These are phyloP conservation scores for Calendula officinalis DNA, from an alignment of 129 eudicot genomes.

Conservation along the genomic window DNA sequence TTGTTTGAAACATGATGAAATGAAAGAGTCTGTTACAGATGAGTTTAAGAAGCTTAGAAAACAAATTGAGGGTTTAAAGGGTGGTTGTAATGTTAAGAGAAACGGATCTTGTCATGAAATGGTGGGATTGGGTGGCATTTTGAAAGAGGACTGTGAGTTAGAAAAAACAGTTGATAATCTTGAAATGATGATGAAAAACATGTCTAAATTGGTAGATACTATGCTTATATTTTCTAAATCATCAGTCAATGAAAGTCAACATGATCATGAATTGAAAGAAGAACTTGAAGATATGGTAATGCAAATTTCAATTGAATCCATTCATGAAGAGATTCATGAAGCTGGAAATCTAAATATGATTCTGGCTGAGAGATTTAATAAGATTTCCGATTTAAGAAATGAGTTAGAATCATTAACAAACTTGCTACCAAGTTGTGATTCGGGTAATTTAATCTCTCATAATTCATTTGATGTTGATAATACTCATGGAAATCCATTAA, in stretches of 20 bases:
- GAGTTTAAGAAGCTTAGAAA: conserved; percentile 52
- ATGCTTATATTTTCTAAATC: conserved; percentile 37
- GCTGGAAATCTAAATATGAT: conserved; percentile 34
- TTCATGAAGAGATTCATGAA: conserved; percentile 47
- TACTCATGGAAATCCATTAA: conserved; percentile 44
- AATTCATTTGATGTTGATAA: conserved; percentile 62
- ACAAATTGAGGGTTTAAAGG: conserved; percentile 40
- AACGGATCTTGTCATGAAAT: conserved; percentile 58
- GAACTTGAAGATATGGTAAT: conserved; percentile 59
- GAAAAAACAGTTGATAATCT: conserved; percentile 42
- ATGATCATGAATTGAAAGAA: conserved; percentile 37
- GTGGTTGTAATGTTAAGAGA: conserved; percentile 44
- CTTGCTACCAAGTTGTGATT: conserved; percentile 50
- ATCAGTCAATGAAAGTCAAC: conserved; percentile 40
- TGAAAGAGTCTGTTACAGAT: conserved; percentile 47
- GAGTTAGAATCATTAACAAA: conserved; percentile 56
- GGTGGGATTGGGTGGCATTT: conserved; percentile 54
- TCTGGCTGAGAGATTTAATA: conserved; percentile 54
- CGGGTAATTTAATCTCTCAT: conserved; percentile 48
- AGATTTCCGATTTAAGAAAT: conserved; percentile 47
- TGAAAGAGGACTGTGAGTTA: conserved; percentile 40
- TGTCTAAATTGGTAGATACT: conserved; percentile 40
- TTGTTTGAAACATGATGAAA: conserved; percentile 36
- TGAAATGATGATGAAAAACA: conserved; percentile 41
- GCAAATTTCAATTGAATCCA: conserved; percentile 34